These are phyloP conservation scores for Climacium dendroides DNA, from an alignment of 225 moss, liverwort and hornwort species.

Conservation along the genomic window DNA sequence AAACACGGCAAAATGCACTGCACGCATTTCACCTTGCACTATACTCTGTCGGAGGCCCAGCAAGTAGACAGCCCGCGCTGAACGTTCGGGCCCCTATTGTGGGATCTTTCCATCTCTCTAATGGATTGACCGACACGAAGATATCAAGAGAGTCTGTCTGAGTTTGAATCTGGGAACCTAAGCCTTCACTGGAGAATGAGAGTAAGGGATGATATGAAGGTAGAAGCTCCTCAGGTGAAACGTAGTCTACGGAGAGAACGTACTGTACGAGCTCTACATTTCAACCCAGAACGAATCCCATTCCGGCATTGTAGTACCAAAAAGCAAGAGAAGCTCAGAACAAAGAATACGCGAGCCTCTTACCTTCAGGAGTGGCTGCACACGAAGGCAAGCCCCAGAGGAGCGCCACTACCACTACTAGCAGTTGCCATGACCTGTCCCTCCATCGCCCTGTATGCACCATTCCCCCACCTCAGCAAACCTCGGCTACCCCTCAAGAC, in stretches of 20 bases:
- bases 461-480: not conserved
- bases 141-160: not conserved
- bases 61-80: not conserved
- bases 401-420: not conserved
- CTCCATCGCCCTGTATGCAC: conserved; percentile 12
- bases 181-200: not conserved
- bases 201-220: not conserved
- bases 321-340: not conserved
- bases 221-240: not conserved
- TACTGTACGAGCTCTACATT: not conserved
- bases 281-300: not conserved
- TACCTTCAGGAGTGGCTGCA: conserved; percentile 14
- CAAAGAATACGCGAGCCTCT: not conserved
- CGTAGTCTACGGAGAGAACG: not conserved
- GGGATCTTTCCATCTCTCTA: not conserved
- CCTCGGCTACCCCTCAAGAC: not conserved
- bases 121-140: not conserved
- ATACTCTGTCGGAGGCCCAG: too few relatives aligned
- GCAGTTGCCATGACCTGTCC: not conserved
- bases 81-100: not conserved
- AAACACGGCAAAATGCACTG: not conserved
- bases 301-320: not conserved
- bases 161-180: not conserved
- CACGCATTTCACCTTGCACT: not conserved
- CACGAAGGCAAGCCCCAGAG: not conserved